Conservation (phyloP, 352 stramenopile genomes). For the Globisporangium okanoganense region DNA sequence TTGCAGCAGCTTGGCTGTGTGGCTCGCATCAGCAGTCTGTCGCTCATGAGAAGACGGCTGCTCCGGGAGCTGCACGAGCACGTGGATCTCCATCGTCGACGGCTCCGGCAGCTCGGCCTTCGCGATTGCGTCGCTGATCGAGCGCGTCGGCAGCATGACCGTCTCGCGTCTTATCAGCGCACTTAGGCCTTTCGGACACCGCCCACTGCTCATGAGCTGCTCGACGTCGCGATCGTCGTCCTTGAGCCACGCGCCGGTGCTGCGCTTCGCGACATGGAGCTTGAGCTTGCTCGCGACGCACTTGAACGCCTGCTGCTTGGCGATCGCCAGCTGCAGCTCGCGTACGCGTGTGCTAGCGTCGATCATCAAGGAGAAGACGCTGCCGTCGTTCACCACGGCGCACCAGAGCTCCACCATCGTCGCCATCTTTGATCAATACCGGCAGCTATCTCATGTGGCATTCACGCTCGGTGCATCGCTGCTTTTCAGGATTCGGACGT, state of each 20-base stretch:
- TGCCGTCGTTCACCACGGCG: slow-evolving; percentile 1
- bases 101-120: slow-evolving; percentile 1
- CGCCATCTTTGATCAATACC: not conserved
- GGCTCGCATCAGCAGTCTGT: not conserved
- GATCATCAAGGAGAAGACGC: slow-evolving; percentile 1
- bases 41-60: not conserved
- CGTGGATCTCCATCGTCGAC: slow-evolving; percentile 1
- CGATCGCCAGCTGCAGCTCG: slow-evolving; percentile 3
- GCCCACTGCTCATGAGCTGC: slow-evolving; percentile 3
- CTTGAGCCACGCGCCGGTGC: slow-evolving; percentile 4
- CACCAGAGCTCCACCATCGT: slow-evolving; percentile 5
- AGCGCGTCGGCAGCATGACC: slow-evolving; percentile 1
- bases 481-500: not conserved
- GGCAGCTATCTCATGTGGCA: not conserved
- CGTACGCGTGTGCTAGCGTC: not conserved
- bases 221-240: slow-evolving; percentile 7
- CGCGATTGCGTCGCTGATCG: not conserved
- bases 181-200: not conserved
- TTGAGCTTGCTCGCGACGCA: slow-evolving; percentile 10
- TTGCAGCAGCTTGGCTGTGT: not conserved
- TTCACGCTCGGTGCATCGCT: not conserved
- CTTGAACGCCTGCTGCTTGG: not conserved
- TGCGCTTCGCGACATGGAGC: slow-evolving; percentile 5
- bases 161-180: not conserved
- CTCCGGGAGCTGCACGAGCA: slow-evolving; percentile 6